These are phyloP conservation scores for Kalmusia sp. DNA, from an alignment of 2,329 filamentous ascomycete species.

Conservation along the genomic window DNA sequence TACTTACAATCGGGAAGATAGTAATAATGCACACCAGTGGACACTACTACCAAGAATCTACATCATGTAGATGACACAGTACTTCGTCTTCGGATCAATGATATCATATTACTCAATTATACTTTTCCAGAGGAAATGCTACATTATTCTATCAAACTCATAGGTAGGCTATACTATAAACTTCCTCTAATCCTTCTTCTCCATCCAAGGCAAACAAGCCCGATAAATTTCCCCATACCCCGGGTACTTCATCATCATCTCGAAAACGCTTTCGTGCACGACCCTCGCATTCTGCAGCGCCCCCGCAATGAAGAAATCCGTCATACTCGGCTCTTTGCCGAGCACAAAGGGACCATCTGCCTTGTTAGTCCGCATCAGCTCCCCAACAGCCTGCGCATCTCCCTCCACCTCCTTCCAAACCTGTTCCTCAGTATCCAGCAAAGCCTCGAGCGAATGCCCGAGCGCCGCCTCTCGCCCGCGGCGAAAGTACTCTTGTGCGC, in stretches of 20 bases:
- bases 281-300: slow-evolving; percentile 41
- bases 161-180: too few relatives aligned
- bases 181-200: slow-evolving; percentile 14
- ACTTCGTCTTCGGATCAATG: too few relatives aligned
- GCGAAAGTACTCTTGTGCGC: slow-evolving; percentile 49
- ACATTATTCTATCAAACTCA: too few relatives aligned
- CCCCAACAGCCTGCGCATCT: slow-evolving; percentile 34
- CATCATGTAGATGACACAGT: too few relatives aligned
- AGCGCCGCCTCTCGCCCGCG: slow-evolving; percentile 47
- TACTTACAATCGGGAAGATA: too few relatives aligned
- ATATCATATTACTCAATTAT: too few relatives aligned
- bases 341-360: slow-evolving; percentile 50
- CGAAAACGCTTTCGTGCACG: slow-evolving; percentile 67
- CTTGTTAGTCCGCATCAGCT: slow-evolving; percentile 44
- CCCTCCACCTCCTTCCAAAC: slow-evolving; percentile 35
- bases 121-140: too few relatives aligned
- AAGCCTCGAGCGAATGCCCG: slow-evolving; percentile 45
- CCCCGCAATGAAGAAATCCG: slow-evolving; percentile 52
- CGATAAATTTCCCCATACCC: slow-evolving; percentile 15
- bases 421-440: slow-evolving; percentile 42
- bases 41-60: too few relatives aligned
- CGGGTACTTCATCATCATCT: slow-evolving; percentile 11
- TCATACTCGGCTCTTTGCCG: slow-evolving; percentile 43
- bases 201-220: slow-evolving; percentile 16
- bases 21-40: too few relatives aligned